Percentiles rank a stretch among this genome's conserved stretches.
These are phyloP conservation scores for Zanthoxylum bungeanum DNA, from an alignment of 345 rosid species.

Conservation along the genomic window DNA sequence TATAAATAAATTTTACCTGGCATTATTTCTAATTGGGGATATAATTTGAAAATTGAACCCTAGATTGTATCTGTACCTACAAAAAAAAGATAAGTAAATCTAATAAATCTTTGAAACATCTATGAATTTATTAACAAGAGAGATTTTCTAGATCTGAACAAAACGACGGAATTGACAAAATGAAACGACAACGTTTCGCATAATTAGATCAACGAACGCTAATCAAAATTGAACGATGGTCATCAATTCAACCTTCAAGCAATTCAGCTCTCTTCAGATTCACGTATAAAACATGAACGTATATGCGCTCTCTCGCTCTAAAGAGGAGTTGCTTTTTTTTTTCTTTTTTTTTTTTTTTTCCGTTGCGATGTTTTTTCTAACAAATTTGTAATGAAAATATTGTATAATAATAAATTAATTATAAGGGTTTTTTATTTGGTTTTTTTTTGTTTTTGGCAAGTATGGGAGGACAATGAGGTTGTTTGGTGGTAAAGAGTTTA, in stretches of 20 bases:
- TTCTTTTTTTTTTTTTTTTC: constrained; percentile 23
- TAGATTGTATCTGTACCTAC: constrained; percentile 26
- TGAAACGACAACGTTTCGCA: constrained; percentile 15
- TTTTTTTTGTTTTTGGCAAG: not conserved
- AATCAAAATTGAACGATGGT: constrained; percentile 6
- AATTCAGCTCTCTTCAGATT: constrained; percentile 10
- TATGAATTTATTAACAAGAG: not conserved
- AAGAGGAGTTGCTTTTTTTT: not conserved
- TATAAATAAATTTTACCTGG: constrained; percentile 36
- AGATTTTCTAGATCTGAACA: constrained; percentile 23
- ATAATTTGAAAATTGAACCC: constrained; percentile 11
- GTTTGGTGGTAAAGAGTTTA: too few species aligned
- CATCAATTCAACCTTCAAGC: constrained; percentile 11
- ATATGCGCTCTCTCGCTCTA: not conserved
- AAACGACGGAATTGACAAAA: constrained; percentile 12
- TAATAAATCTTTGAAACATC: constrained; percentile 11
- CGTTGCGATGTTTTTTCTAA: constrained; percentile 28
- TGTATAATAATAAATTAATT: not conserved
- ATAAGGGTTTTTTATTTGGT: not conserved
- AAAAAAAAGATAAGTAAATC: constrained; percentile 15
- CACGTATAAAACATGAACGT: not conserved
- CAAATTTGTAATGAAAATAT: not conserved
- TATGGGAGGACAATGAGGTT: too few species aligned
- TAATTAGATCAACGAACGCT: not conserved
- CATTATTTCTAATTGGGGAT: constrained; percentile 27